A percentile compares a stretch with the other conserved stretches of the same genome.
Evolutionary conservation across 371 early-diverging fungal genomes (phyloP).

Genomic region (Apophysomyces trapeziformis): DNA sequence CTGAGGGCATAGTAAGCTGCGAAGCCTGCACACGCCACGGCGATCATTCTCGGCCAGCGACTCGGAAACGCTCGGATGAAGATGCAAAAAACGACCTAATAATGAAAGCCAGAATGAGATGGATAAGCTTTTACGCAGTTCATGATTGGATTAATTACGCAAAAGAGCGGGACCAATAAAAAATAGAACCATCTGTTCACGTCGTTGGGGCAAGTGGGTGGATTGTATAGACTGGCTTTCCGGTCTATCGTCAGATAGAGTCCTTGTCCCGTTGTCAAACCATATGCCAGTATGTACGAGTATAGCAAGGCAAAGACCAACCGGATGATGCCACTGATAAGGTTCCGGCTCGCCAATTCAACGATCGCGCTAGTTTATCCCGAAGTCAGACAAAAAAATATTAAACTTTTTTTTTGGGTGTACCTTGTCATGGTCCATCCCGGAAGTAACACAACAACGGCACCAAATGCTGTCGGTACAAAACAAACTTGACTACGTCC

Average conservation of each 20-base stretch:
- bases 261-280: constrained; percentile 64
- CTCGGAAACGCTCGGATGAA: constrained; percentile 20
- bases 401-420: neutral
- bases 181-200: constrained; percentile 21
- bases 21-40: constrained; percentile 24
- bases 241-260: constrained; percentile 32
- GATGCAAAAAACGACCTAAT: constrained; percentile 17
- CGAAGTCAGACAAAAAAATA: constrained; percentile 16
- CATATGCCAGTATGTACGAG: constrained; percentile 70
- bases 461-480: constrained; percentile 22
- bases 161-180: constrained; percentile 21
- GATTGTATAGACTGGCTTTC: constrained; percentile 13
- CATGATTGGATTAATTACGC: neutral
- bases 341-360: constrained; percentile 76
- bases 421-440: constrained; percentile 63
- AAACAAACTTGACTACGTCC: constrained; percentile 19
- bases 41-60: constrained; percentile 19
- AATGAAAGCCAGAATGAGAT: neutral
- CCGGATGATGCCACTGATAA: constrained; percentile 76
- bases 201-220: constrained; percentile 4
- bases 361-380: constrained; percentile 48
- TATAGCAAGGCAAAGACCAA: constrained; percentile 70
- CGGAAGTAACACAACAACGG: constrained; percentile 61
- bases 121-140: neutral
- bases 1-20: constrained; percentile 18